Conservation (phyloP, 768 basidiomycete species). For the Filobasidium floriforme region DNA sequence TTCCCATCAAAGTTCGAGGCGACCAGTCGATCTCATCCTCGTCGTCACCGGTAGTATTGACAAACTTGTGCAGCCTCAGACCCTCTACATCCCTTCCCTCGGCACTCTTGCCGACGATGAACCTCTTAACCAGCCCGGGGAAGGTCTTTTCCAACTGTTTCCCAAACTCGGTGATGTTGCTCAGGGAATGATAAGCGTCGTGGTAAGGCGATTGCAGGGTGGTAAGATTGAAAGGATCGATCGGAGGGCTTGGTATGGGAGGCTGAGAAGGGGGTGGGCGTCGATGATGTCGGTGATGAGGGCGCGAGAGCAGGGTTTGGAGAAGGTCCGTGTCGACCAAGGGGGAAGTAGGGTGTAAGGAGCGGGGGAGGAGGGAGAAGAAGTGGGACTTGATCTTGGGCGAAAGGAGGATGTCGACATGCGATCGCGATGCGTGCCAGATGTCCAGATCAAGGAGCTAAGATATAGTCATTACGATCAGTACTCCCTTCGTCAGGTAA, state of each 20-base stretch:
- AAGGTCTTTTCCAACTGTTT: conserved; percentile 30
- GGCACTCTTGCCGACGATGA: conserved; percentile 32
- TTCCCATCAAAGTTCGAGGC: conserved; percentile 17
- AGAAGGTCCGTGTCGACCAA: not conserved
- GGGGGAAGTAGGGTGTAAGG: not conserved
- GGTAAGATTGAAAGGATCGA: conserved; percentile 26
- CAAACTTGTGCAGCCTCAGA: conserved; percentile 19
- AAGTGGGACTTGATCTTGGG: conserved; percentile 6
- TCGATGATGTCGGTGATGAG: conserved; percentile 7
- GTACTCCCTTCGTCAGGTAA: not conserved
- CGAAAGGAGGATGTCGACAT: conserved; percentile 33
- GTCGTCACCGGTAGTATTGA: conserved; percentile 16
- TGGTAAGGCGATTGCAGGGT: conserved; percentile 36
- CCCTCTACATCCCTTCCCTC: conserved; percentile 39
- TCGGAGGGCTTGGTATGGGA: conserved; percentile 19
- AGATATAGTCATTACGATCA: not conserved
- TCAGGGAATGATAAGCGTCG: conserved; percentile 36
- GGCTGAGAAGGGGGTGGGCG: conserved; percentile 8
- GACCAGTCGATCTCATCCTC: conserved; percentile 21
- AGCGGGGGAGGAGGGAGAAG: conserved; percentile 5
- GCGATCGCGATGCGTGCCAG: conserved; percentile 32
- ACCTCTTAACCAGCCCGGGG: conserved; percentile 24
- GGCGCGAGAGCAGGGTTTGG: not conserved
- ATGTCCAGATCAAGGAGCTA: conserved; percentile 36
- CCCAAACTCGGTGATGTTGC: conserved; percentile 35